Evolutionary conservation across 441 rosid genomes (phyloP), one percentile per base, ranked within the genome.

Genomic region (Pelargonium australe): DNA sequence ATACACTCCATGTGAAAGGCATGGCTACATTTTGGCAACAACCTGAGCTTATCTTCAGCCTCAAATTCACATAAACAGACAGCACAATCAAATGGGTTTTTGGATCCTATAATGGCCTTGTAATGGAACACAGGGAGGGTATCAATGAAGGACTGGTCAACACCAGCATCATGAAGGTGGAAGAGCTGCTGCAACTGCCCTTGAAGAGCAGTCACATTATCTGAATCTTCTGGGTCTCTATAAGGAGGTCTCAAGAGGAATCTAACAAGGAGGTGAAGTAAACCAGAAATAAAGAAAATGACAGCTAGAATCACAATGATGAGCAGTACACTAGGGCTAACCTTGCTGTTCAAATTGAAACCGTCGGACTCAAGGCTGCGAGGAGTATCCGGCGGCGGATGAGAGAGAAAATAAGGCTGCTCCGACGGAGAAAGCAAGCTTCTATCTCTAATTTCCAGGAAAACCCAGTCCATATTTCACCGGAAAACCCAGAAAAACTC

Each of bases 1-100:
- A 95, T 95, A 69, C 99, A 91, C 68, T 87, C 99, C 88, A 85
- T 79, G 74, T 95, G 99, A 76, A 95, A 95, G 55, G 97, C 97
- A 77, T 95, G 99, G 78, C 97, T 90, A 11, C 99, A 95, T 81
- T 86, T 94, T 5, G 99, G 97, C 14, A 94, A 78, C 82, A 94
- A 80, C 71, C 99, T 86, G 49, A 95, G 97, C 84, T 87, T 85
- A 60, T 95, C 97, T 58, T 88, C 96, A 25, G 81, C 77, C 81
- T 87, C 96, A 76, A 95, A 92, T 77, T 92, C 97, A 63, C 91
- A 90, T 75, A 95, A 84, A 79, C 99, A 91, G 14, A 95, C 97
- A 13, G 97, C 92, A 77, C 99, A 95, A 71, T 95, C 99, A 17
- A 91, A 90, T 20, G 96, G 95, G 66, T 83, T 80, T 73, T 87